Percentiles rank a stretch among this genome's conserved stretches.
These are phyloP conservation scores for Irpex sp. DNA, from an alignment of 1,284 basidiomycete genomes.

Conservation along the genomic window DNA sequence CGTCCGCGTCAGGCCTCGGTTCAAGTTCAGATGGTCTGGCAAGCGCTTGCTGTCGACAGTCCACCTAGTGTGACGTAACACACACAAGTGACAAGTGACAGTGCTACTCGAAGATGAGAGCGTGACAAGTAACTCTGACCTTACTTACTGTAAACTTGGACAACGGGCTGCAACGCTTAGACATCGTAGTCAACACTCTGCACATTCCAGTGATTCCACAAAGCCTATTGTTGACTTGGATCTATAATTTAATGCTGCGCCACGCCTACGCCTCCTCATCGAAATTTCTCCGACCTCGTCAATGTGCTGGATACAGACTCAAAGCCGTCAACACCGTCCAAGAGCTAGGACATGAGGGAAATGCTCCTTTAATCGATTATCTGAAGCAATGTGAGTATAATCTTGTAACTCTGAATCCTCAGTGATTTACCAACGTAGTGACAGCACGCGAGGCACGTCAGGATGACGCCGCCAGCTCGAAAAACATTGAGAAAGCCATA, in stretches of 20 bases:
- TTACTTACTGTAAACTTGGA: too few relatives aligned
- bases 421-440: not conserved
- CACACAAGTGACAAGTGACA: too few relatives aligned
- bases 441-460: not conserved
- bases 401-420: not conserved
- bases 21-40: too few relatives aligned
- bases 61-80: too few relatives aligned
- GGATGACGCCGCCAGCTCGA: not conserved
- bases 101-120: too few relatives aligned
- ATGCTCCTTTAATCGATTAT: not conserved
- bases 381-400: not conserved
- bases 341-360: not conserved
- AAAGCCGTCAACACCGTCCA: not conserved
- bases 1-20: too few relatives aligned
- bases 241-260: not conserved
- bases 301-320: not conserved
- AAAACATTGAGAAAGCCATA: constrained; percentile 1
- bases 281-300: not conserved
- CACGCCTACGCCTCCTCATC: not conserved
- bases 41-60: too few relatives aligned
- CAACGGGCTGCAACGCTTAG: too few relatives aligned
- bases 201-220: too few relatives aligned
- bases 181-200: too few relatives aligned
- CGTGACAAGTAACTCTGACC: too few relatives aligned
- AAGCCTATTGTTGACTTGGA: too few relatives aligned